Evolutionary conservation across 2,329 filamentous ascomycete genomes (phyloP).

Genomic region (Orbilia ellipsospora): DNA sequence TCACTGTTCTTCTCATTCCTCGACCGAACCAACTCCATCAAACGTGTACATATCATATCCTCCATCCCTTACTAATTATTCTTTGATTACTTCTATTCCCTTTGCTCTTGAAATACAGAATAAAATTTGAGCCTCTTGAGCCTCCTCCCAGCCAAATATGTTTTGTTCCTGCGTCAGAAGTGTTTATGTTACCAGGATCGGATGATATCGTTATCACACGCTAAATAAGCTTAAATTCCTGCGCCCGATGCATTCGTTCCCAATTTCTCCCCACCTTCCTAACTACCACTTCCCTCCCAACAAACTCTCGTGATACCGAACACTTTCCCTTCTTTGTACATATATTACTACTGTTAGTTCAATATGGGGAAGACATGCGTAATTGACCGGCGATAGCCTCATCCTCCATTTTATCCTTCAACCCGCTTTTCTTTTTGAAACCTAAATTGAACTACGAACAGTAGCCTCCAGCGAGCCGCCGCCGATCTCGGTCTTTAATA

Average conservation of each 20-base stretch:
- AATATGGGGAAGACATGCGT: slow-evolving; percentile 42
- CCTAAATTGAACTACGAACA: too few relatives aligned
- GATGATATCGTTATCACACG: slow-evolving; percentile 46
- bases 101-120: not conserved
- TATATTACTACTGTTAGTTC: slow-evolving; percentile 1
- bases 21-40: slow-evolving; percentile 14
- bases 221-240: slow-evolving; percentile 26
- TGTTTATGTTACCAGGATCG: slow-evolving; percentile 23
- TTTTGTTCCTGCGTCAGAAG: not conserved
- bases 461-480: not conserved
- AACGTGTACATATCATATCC: not conserved
- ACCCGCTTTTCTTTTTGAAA: not conserved
- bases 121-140: not conserved
- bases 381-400: slow-evolving; percentile 43
- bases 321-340: slow-evolving; percentile 16
- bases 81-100: not conserved
- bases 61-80: not conserved
- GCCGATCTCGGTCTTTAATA: slow-evolving; percentile 1
- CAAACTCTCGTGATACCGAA: slow-evolving; percentile 53
- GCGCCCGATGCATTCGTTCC: too few relatives aligned
- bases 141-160: not conserved
- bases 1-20: slow-evolving; percentile 21
- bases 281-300: not conserved
- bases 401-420: not conserved
- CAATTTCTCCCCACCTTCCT: not conserved